A percentile compares a stretch with the other conserved stretches of the same genome.
These are phyloP conservation scores for Sisymbrium irio DNA, from an alignment of 345 rosid species.

Conservation along the genomic window DNA sequence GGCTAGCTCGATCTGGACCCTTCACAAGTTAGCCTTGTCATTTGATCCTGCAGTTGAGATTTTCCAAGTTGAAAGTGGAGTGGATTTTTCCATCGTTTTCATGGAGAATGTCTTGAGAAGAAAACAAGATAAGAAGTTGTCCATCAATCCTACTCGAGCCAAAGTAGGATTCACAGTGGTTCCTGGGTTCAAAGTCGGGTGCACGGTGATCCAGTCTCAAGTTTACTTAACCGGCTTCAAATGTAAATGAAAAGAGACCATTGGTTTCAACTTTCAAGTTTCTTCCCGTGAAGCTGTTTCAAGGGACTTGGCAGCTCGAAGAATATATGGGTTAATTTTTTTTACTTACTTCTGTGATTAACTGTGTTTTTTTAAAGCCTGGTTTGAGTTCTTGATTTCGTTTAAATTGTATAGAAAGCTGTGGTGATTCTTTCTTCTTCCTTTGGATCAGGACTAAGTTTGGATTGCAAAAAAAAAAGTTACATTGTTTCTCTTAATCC, in stretches of 20 bases:
- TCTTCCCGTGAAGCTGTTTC: neutral
- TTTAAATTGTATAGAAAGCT: slow-evolving; percentile 25
- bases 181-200: slow-evolving; percentile 85
- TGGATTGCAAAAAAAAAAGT: neutral
- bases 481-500: slow-evolving; percentile 6
- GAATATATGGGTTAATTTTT: slow-evolving; percentile 3
- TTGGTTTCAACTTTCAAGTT: slow-evolving; percentile 1
- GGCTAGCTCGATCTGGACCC: slow-evolving; percentile 84
- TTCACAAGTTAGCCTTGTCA: slow-evolving; percentile 76
- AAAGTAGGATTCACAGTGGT: slow-evolving; percentile 88
- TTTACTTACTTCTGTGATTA: slow-evolving; percentile 31
- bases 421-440: neutral
- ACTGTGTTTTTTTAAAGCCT: slow-evolving; percentile 11
- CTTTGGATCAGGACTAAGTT: neutral
- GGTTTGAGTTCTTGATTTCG: slow-evolving; percentile 21
- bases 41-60: slow-evolving; percentile 86
- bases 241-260: slow-evolving; percentile 39
- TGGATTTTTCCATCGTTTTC: slow-evolving; percentile 71
- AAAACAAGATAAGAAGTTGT: slow-evolving; percentile 17
- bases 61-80: slow-evolving; percentile 81
- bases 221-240: slow-evolving; percentile 60
- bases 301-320: slow-evolving; percentile 2
- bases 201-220: slow-evolving; percentile 70
- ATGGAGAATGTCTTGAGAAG: slow-evolving; percentile 74
- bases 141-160: slow-evolving; percentile 37